Evolutionary conservation across 768 basidiomycete species (phyloP), one percentile per base, ranked within the genome.

Genomic region (Chalciporus pseudorubinellus): DNA sequence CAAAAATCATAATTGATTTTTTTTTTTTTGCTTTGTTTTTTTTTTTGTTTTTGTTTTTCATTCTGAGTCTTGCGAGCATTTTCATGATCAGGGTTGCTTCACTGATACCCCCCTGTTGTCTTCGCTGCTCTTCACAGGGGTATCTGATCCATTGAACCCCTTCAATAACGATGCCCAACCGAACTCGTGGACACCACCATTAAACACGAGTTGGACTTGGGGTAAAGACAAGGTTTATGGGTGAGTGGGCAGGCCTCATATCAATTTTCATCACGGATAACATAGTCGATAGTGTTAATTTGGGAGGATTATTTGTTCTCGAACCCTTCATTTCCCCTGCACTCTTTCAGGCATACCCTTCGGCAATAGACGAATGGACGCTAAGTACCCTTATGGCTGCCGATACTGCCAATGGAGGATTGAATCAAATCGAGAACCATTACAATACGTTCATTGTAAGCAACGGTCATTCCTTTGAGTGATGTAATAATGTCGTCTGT

Each of bases 391-490:
- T 81, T 14, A 84, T 92, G 81, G 78, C 81, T 4, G 77, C 75
- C 39, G 86, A 85, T 64, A 77, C 77, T n/a, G 72, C 76, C 6
- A 74, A 68, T 18, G 84, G 85, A n/a, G 82, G 83, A 7, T 64
- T 85, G n/a, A 70, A 74, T 51, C 82, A 80, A 69, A 73, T 95
- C 44, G 84, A 85, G 61, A 70, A 82, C 36, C 91, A 94, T 69
- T 94, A 93, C 65, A 73, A 78, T 52, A 90, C 87, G 4, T 94
- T 92, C 70, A 84, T 94, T 58, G 85, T 89, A 63, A 65, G 85
- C 74, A 28, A 19, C 18, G n/a, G 29, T 20, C 10, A 9, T 44
- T 41, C 26, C 45, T 39, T 46, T 49, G 13, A 29, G 43, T 24
- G 33, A 36, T 40, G 7, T 34, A 20, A 44, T 50, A 28, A 48